Evolutionary conservation across 495 filamentous ascomycete genomes (phyloP).

Genomic region (Apiosordaria backusii): DNA sequence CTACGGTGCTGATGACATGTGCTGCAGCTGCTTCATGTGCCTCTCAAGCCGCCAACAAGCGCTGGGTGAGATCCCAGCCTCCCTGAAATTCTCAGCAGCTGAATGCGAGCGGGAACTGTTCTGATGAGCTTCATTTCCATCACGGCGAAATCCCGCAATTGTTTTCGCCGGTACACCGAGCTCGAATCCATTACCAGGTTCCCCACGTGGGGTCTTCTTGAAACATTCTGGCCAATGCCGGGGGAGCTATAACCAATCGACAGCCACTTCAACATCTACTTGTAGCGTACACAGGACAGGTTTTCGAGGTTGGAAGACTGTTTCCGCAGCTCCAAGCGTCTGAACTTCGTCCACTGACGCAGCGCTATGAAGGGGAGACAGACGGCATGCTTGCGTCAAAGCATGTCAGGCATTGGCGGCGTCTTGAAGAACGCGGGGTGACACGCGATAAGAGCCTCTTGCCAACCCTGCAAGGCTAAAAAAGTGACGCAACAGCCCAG

Average conservation of each 20-base stretch:
- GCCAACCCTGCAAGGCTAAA: constrained; percentile 15
- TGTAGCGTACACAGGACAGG: background rate
- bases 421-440: constrained; percentile 10
- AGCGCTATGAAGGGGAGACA: background rate
- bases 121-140: constrained; percentile 1
- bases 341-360: background rate
- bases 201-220: constrained; percentile 9
- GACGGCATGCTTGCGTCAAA: constrained; percentile 5
- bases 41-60: constrained; percentile 11
- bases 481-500: constrained; percentile 14
- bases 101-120: background rate
- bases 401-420: background rate
- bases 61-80: background rate
- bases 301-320: background rate
- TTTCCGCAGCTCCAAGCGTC: background rate
- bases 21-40: constrained; percentile 7
- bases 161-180: background rate
- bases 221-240: background rate
- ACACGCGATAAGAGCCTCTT: background rate
- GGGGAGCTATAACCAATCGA: background rate
- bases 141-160: constrained; percentile 7
- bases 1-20: constrained; percentile 20
- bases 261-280: background rate
- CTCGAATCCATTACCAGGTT: constrained; percentile 3
- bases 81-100: background rate